Percentiles rank a stretch among this genome's conserved stretches.
Evolutionary conservation across 1,284 basidiomycete genomes (phyloP).

Genomic region (Boletellus sp.): DNA sequence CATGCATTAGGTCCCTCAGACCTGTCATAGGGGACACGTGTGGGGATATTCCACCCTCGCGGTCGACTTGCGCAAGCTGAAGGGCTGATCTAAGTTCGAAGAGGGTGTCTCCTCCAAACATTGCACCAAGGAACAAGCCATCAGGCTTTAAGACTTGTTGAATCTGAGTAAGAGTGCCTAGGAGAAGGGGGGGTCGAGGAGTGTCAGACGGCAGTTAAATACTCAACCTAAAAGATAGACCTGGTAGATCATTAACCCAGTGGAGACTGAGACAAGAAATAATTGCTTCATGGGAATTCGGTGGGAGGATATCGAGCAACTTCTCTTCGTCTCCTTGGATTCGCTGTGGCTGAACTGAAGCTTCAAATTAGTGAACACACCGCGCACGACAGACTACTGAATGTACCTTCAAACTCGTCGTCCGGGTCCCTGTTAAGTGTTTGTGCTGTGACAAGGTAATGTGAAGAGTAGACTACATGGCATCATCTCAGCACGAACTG

Average conservation of each 20-base stretch:
- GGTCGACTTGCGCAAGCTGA: conserved; percentile 92
- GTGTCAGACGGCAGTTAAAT: not conserved
- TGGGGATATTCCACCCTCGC: conserved; percentile 94
- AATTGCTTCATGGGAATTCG: conserved; percentile 85
- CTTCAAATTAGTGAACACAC: conserved; percentile 7
- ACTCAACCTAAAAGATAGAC: conserved; percentile 39
- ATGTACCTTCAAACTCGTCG: conserved; percentile 69
- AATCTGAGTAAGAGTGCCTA: conserved; percentile 86
- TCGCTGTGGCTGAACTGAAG: conserved; percentile 67
- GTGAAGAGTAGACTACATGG: conserved; percentile 1
- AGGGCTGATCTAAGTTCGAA: conserved; percentile 91
- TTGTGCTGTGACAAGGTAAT: conserved; percentile 41
- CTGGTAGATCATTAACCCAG: conserved; percentile 98
- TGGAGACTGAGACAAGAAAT: conserved; percentile 91
- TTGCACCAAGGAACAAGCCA: conserved; percentile 91
- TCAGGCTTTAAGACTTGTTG: conserved; percentile 85
- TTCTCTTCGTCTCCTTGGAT: conserved; percentile 78
- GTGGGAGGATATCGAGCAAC: conserved; percentile 59
- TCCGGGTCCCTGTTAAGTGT: conserved; percentile 72
- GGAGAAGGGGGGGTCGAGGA: not conserved
- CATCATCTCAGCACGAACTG: conserved; percentile 44
- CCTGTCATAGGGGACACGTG: conserved; percentile 97
- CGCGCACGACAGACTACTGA: not conserved
- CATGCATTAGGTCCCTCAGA: conserved; percentile 32
- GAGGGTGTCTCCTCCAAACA: conserved; percentile 94